phyloP scores from a whole-genome alignment of 345 rosid genomes.

The Salix suchowensis region DNA sequence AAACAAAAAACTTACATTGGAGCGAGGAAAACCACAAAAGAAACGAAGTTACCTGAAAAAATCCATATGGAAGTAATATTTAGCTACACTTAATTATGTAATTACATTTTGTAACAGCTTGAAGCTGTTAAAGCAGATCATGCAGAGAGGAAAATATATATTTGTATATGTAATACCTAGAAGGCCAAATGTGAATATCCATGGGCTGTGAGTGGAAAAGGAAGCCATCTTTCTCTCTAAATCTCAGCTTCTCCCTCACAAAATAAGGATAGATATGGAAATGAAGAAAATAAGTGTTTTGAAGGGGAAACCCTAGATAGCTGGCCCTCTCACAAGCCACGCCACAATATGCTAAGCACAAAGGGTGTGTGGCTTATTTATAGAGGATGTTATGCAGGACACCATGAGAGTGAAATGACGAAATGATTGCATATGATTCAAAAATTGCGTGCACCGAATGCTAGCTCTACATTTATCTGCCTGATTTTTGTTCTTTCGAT shows the following conservation, averaged over 20 bases:
- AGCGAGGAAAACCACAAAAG: conserved; percentile 33
- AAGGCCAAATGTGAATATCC: conserved; percentile 29
- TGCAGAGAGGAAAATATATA: background rate
- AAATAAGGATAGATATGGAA: background rate
- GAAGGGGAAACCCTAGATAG: conserved; percentile 1
- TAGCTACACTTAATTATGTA: background rate
- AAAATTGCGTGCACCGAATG: conserved; percentile 11
- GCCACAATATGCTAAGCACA: background rate
- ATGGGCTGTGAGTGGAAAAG: conserved; percentile 18
- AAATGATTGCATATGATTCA: background rate
- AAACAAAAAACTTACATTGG: conserved; percentile 30
- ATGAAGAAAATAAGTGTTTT: background rate
- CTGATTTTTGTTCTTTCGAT: background rate
- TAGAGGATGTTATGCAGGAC: conserved; percentile 1
- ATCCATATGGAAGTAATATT: background rate
- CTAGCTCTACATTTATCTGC: background rate
- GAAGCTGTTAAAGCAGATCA: background rate
- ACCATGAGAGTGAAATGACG: background rate
- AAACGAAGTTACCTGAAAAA: conserved; percentile 25
- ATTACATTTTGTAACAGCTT: background rate
- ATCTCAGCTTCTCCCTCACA: background rate
- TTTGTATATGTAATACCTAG: conserved; percentile 10
- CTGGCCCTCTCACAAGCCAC: background rate
- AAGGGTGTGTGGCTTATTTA: conserved; percentile 9
- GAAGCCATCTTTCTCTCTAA: conserved; percentile 9